A percentile compares a stretch with the other conserved stretches of the same genome.
These are phyloP conservation scores for Podila verticillata DNA, from an alignment of 192 early-diverging fungal species.

Conservation along the genomic window DNA sequence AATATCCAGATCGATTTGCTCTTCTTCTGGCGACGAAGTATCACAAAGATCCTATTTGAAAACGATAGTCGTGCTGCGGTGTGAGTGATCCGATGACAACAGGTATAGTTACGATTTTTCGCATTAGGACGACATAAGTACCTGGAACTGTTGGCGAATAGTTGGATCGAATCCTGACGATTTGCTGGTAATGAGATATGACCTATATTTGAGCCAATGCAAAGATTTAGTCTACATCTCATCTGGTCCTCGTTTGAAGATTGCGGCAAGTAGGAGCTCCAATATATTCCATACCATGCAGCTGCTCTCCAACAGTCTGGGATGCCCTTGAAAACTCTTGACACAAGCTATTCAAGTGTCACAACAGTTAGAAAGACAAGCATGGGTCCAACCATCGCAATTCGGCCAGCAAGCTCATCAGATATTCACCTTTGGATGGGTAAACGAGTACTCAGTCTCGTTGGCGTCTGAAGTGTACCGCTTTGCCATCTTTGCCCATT, in stretches of 20 bases:
- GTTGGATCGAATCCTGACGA: constrained; percentile 33
- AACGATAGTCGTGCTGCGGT: background rate
- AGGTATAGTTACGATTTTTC: background rate
- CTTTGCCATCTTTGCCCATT: constrained; percentile 1
- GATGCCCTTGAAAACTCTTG: constrained; percentile 65
- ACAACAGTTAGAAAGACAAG: constrained; percentile 2
- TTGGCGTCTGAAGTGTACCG: constrained; percentile 10
- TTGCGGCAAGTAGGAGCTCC: too few relatives aligned
- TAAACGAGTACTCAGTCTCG: constrained; percentile 39
- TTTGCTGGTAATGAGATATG: constrained; percentile 23
- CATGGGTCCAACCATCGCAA: background rate
- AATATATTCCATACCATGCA: constrained; percentile 55
- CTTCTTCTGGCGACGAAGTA: constrained; percentile 3
- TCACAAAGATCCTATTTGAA: constrained; percentile 5
- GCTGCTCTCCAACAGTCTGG: constrained; percentile 67
- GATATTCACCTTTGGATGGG: constrained; percentile 29
- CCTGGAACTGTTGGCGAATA: constrained; percentile 42
- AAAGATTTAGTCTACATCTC: too few relatives aligned
- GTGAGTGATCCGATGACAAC: background rate
- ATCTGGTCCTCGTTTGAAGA: too few relatives aligned
- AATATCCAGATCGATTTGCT: constrained; percentile 69
- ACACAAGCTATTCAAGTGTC: constrained; percentile 51
- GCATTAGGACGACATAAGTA: constrained; percentile 4
- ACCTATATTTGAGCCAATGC: constrained; percentile 6
- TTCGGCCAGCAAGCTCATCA: background rate